Evolutionary conservation across 371 early-diverging fungal genomes (phyloP).

Genomic region (Conidiobolus incongruus): DNA sequence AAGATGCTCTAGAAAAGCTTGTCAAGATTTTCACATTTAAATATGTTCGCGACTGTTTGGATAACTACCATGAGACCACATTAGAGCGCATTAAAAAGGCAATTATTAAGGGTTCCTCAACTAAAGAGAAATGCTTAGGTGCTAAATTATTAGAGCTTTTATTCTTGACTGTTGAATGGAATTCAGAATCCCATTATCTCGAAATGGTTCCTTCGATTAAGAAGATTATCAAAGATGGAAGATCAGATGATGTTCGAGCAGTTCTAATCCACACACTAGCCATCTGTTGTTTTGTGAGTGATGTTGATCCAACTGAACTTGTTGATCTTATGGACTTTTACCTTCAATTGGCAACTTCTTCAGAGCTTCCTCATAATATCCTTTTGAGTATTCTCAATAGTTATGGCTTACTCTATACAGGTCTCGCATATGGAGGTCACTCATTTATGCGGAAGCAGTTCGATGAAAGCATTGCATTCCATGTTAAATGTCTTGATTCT

Average conservation of each 20-base stretch:
- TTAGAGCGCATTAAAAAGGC: background rate
- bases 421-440: background rate
- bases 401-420: background rate
- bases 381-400: background rate
- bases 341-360: no score
- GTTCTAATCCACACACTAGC: background rate
- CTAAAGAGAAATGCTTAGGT: conserved; percentile 1
- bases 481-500: conserved; percentile 2
- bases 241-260: background rate
- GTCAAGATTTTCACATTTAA: background rate
- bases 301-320: conserved; percentile 1
- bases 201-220: no score
- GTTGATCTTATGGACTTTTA: no score
- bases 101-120: conserved; percentile 1
- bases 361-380: background rate
- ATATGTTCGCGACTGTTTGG: background rate
- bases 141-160: conserved; percentile 1
- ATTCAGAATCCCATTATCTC: no score
- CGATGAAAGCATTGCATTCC: background rate
- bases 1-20: background rate
- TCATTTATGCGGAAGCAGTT: background rate
- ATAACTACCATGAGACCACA: background rate
- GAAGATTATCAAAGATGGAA: no score
- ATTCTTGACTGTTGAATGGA: background rate
- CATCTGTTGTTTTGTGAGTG: conserved; percentile 1